Conservation (phyloP, 257 asterid species). For the Henckelia pumila region DNA sequence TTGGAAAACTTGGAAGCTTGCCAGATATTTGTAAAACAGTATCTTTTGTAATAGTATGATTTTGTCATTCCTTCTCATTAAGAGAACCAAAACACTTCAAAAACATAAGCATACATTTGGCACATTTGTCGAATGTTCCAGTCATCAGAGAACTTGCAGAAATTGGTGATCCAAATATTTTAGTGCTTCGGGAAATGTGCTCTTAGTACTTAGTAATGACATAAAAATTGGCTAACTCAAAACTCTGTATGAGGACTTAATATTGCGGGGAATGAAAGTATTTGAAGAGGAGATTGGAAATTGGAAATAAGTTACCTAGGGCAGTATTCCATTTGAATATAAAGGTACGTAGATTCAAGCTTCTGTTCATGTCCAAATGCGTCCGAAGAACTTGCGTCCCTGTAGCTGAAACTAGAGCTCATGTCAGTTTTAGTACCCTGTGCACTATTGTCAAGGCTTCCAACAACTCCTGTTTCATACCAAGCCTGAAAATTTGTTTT, state of each 20-base stretch:
- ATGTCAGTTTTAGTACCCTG: conserved; percentile 59
- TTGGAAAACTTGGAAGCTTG: too few species aligned
- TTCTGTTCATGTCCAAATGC: conserved; percentile 48
- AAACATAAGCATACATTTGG: too few species aligned
- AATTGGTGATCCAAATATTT: too few species aligned
- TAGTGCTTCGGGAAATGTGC: too few species aligned
- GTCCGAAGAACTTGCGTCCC: conserved; percentile 61
- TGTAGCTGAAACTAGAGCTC: conserved; percentile 69
- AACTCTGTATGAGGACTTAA: background rate
- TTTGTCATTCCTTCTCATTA: too few species aligned
- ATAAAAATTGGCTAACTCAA: conserved; percentile 12
- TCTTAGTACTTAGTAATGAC: background rate
- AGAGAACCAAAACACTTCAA: too few species aligned
- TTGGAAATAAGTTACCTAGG: conserved; percentile 60
- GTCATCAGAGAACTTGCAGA: too few species aligned
- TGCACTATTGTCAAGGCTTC: conserved; percentile 44
- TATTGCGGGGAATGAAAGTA: background rate
- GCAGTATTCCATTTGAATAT: conserved; percentile 98
- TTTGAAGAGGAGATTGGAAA: background rate
- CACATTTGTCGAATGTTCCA: too few species aligned
- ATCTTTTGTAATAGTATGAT: too few species aligned
- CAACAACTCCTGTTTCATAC: conserved; percentile 86
- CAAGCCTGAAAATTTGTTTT: conserved; percentile 77
- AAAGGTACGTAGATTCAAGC: conserved; percentile 79
- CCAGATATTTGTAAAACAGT: too few species aligned